Base-by-base conservation (phyloP, 1,284 basidiomycete species). In the Wolfiporia cocos region DNA sequence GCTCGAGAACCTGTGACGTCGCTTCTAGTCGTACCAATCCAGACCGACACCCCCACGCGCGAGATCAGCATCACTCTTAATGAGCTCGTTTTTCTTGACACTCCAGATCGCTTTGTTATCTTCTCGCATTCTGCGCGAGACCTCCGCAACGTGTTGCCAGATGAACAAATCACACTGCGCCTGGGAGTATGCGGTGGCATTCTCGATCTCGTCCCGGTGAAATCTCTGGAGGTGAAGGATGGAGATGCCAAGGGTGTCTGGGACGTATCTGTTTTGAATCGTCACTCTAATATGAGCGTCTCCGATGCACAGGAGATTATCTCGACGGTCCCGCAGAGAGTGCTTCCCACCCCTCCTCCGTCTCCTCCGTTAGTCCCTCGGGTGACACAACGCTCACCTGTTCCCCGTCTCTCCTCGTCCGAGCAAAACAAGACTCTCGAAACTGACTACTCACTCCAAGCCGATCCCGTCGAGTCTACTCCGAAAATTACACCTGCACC, bases 271-370 rank as follows among this genome's bases (percentile, higher is more conserved):
- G 14, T 48, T 4, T 18, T 48, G 20, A 21, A 34, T 23, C 19
- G 24, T 3, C 31, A 43, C 35, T 20, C 30, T 10, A 37, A 31
- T 15, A 39, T 31, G 5, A 22, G 15, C 3, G 39, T 48, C 20
- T 18, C 23, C 12, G 20, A 20, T n/a, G n/a, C n/a, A n/a, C n/a
- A n/a, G n/a, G n/a, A n/a, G n/a, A n/a, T n/a, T n/a, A n/a, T n/a
- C n/a, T n/a, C n/a, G n/a, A n/a, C n/a, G n/a, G n/a, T 20, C 17
- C 34, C 38, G 4, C 37, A 41, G 38, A 42, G 42, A 6, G 15
- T 42, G 17, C 49, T 52, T 2, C 52, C 52, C 15, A 56, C 54
- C 7, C 54, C 54, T 14, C 54, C 54, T 3, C 52, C 54, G 3
- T 54, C 54, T 6, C 54, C 54, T n/a, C 53, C 51, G 9, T 34